Conservation (phyloP, 108 stramenopile species). For the Discostella pseudostelligera region DNA sequence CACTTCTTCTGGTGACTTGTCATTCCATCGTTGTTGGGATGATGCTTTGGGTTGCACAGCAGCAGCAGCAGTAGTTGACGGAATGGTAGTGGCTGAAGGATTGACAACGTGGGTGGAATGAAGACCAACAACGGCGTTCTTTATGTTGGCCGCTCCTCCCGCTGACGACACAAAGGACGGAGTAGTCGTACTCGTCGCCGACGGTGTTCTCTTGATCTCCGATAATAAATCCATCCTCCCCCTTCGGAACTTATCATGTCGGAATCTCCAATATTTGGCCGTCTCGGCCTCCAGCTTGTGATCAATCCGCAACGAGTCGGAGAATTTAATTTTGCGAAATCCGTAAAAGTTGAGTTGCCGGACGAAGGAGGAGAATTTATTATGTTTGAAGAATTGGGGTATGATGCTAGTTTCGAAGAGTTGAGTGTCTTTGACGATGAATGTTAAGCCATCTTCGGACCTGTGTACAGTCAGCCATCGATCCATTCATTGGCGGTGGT, state of each 20-base stretch:
- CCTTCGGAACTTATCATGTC: slow-evolving; percentile 71
- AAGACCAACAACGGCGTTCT: background rate
- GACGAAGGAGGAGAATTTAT: slow-evolving; percentile 85
- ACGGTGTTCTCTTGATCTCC: slow-evolving; percentile 69
- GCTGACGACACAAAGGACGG: background rate
- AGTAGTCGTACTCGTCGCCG: slow-evolving; percentile 3
- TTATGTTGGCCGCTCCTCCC: background rate
- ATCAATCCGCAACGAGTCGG: slow-evolving; percentile 70
- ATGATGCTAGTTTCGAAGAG: slow-evolving; percentile 76
- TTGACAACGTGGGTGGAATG: too few species aligned
- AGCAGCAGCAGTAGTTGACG: too few species aligned
- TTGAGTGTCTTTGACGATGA: slow-evolving; percentile 74
- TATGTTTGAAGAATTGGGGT: slow-evolving; percentile 95
- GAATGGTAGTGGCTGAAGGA: too few species aligned
- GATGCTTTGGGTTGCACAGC: background rate
- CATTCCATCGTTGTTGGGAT: background rate
- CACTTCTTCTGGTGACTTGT: slow-evolving; percentile 24
- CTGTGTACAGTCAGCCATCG: too few species aligned
- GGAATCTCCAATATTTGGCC: slow-evolving; percentile 79
- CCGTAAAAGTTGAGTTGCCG: slow-evolving; percentile 94
- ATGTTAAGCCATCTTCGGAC: slow-evolving; percentile 76
- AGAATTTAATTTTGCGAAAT: slow-evolving; percentile 80
- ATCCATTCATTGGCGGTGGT: slow-evolving; percentile 4
- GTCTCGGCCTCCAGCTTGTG: slow-evolving; percentile 67
- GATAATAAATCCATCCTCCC: slow-evolving; percentile 70